phyloP scores from a whole-genome alignment of 805 yeast genomes.

The Metschnikowia proteae region DNA sequence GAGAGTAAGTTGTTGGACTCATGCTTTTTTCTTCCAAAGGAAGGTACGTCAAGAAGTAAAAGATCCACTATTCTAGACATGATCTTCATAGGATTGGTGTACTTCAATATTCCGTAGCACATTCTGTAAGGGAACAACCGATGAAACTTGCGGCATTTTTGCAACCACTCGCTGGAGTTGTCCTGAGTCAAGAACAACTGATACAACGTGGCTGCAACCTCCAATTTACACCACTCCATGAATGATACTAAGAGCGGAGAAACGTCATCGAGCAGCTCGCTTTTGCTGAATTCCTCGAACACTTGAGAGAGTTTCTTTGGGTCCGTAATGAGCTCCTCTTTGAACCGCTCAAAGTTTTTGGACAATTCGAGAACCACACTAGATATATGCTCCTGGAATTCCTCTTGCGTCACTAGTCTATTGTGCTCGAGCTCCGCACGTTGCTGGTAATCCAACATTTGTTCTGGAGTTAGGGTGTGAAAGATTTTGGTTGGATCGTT shows the following conservation, averaged over 20 bases:
- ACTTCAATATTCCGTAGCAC: conserved; percentile 69
- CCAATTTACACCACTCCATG: conserved; percentile 78
- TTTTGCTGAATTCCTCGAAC: conserved; percentile 61
- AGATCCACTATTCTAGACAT: conserved; percentile 77
- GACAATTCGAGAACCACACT: conserved; percentile 53
- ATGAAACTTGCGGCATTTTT: conserved; percentile 70
- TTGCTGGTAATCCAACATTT: conserved; percentile 51
- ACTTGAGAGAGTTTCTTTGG: conserved; percentile 56
- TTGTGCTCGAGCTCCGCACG: conserved; percentile 59
- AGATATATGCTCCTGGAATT: conserved; percentile 69
- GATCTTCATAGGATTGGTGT: conserved; percentile 84
- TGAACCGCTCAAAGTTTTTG: conserved; percentile 56
- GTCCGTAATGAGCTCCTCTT: conserved; percentile 46
- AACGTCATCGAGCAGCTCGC: conserved; percentile 50
- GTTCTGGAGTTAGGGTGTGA: conserved; percentile 35
- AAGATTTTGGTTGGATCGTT: conserved; percentile 24
- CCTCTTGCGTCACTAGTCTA: conserved; percentile 57
- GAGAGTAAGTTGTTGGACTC: conserved; percentile 51
- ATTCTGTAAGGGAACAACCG: conserved; percentile 74
- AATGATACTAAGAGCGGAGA: conserved; percentile 67
- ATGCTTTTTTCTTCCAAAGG: conserved; percentile 18
- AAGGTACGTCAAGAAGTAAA: conserved; percentile 53
- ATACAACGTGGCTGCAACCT: conserved; percentile 79
- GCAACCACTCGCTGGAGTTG: conserved; percentile 69
- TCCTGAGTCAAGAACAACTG: conserved; percentile 79